Evolutionary conservation across 108 stramenopile genomes (phyloP), one percentile per base, ranked within the genome.

Genomic region (Nitzschia sp.): DNA sequence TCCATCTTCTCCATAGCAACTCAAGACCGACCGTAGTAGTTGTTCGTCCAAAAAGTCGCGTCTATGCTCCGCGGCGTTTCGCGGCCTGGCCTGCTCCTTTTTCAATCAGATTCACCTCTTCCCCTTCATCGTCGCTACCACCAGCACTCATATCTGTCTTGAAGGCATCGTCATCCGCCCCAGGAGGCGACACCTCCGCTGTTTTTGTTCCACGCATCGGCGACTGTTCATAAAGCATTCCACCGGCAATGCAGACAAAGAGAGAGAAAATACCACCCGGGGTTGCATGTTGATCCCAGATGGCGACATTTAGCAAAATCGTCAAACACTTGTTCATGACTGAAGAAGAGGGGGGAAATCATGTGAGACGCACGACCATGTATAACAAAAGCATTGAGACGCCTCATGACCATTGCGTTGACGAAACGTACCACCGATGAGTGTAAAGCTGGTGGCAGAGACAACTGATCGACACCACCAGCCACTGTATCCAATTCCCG

Each of bases 281-380:
- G 9, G 79, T 47, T 6, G 97, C 95, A 70, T 97, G 97, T 50
- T 97, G 85, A 66, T 97, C 95, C 94, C 95, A 94, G 53, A 96
- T 81, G 46, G 88, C 35, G 5, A 88, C 45, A 65, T 96, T 96
- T 44, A 93, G 52, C 48, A 95, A 53, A 27, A 97, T 90, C 1
- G 95, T 97, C 47, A 96, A 75, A 53, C 94, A 90, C 68, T 95
- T 95, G 78, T 95, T 95, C 78, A 89, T 78, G 1, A 95, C 89
- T 70, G 38, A 1, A 53, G 26, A 41, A 53, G 19, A n/a, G n/a
- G n/a, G n/a, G n/a, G n/a, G n/a, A n/a, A 0, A n/a, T 0, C 45
- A n/a, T 45, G 16, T 17, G 45, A 45, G 45, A 17, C 45, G 45
- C 16, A n/a, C 16, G n/a, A 0, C 0, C 45, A 45, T 0, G 16